These are phyloP conservation scores for Narthecium ossifragum DNA, from an alignment of 106 monocot species.

Conservation along the genomic window DNA sequence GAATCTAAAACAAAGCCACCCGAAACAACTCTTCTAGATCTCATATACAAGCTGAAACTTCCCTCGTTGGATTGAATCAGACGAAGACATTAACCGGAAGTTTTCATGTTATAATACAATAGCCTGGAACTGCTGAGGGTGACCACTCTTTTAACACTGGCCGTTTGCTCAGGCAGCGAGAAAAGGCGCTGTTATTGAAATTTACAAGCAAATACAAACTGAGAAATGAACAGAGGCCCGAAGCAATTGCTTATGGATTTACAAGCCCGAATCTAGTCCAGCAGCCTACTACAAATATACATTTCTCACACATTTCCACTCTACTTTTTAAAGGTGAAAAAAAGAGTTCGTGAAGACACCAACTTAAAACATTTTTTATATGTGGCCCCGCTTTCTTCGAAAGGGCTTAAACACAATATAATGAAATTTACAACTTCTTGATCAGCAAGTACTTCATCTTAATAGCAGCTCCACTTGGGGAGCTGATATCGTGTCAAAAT, in stretches of 20 bases:
- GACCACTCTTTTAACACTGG: no score
- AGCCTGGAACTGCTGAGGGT: no score
- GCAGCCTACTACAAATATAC: constrained; percentile 59
- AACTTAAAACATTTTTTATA: constrained; percentile 14
- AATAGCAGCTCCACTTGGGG: background rate
- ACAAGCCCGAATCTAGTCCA: constrained; percentile 33
- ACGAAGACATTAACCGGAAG: no score
- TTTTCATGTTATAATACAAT: no score
- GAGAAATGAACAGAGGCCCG: no score
- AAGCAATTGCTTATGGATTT: constrained; percentile 52
- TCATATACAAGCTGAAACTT: no score
- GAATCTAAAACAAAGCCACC: no score
- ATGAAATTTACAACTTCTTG: constrained; percentile 23
- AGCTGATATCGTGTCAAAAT: background rate
- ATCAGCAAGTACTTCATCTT: background rate
- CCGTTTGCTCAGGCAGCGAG: no score
- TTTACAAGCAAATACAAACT: no score
- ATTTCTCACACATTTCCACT: constrained; percentile 40
- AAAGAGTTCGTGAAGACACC: constrained; percentile 13
- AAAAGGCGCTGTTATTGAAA: no score
- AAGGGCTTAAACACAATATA: constrained; percentile 34
- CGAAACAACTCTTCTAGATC: no score
- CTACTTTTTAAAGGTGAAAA: constrained; percentile 22
- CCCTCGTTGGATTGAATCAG: no score
- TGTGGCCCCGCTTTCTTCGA: constrained; percentile 3